Conservation (phyloP, 441 rosid genomes). For the Euphorbia corollata region DNA sequence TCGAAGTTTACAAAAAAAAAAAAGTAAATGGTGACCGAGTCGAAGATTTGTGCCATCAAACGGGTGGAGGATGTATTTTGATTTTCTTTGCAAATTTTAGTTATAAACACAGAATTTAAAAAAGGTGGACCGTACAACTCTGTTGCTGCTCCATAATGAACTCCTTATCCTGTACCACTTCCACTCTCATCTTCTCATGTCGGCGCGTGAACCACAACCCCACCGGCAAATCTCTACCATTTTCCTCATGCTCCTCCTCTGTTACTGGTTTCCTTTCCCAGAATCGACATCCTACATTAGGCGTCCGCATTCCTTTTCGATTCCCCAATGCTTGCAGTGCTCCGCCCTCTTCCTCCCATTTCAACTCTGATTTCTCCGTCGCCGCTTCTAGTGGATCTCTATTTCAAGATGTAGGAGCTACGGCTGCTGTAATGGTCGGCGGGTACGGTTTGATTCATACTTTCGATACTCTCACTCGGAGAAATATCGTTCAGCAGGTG, state of each 20-base stretch:
- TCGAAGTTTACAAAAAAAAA: too few relatives aligned
- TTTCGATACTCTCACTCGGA: conserved; percentile 56
- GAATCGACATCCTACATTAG: background rate
- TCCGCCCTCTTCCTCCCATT: background rate
- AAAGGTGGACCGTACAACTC: background rate
- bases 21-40: too few relatives aligned
- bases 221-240: background rate
- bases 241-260: background rate
- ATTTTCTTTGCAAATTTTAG: too few relatives aligned
- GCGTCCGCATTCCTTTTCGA: conserved; percentile 6
- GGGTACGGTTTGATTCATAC: conserved; percentile 55
- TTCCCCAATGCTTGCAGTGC: background rate
- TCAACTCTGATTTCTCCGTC: conserved; percentile 12
- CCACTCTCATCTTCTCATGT: background rate
- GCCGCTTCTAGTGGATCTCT: conserved; percentile 22
- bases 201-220: background rate
- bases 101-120: too few relatives aligned
- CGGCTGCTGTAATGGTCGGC: conserved; percentile 57
- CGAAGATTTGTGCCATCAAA: too few relatives aligned
- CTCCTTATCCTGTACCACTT: background rate
- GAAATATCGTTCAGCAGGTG: conserved; percentile 63
- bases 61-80: too few relatives aligned
- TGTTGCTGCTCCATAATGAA: background rate
- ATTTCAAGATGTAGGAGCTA: conserved; percentile 62
- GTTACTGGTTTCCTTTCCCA: background rate